These are phyloP conservation scores for Solanum habrochaites DNA, from an alignment of 257 asterid species.

Conservation along the genomic window DNA sequence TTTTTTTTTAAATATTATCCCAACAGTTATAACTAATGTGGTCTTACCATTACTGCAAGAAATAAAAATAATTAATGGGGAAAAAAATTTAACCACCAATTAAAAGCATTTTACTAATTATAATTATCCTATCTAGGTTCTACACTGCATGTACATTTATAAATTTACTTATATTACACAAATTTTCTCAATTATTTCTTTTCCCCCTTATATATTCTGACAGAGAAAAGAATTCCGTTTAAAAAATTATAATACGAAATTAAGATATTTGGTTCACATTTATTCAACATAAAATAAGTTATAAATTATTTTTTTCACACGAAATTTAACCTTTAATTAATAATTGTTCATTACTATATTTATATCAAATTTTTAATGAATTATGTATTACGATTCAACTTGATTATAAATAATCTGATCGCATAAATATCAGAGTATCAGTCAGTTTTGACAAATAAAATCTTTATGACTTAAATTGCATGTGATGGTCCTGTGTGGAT, in stretches of 20 bases:
- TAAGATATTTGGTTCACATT: background rate
- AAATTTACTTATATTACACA: background rate
- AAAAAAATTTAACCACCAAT: background rate
- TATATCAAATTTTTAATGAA: background rate
- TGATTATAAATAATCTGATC: background rate
- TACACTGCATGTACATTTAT: background rate
- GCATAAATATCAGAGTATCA: background rate
- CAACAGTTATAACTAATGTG: background rate
- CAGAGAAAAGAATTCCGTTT: background rate
- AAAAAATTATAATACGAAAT: background rate
- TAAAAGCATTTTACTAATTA: background rate
- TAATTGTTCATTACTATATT: background rate
- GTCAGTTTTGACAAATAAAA: background rate
- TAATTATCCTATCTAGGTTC: background rate
- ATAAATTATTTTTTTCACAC: too few relatives aligned
- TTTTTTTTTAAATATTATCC: background rate
- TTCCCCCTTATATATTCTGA: background rate
- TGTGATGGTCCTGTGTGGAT: background rate
- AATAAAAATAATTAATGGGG: background rate
- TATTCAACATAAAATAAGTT: background rate
- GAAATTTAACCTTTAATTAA: background rate
- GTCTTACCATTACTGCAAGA: background rate
- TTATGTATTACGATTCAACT: background rate
- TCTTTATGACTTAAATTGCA: background rate
- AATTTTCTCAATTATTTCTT: background rate